phyloP scores from a whole-genome alignment of 306 rosid species.

The Cicer chorassanicum region DNA sequence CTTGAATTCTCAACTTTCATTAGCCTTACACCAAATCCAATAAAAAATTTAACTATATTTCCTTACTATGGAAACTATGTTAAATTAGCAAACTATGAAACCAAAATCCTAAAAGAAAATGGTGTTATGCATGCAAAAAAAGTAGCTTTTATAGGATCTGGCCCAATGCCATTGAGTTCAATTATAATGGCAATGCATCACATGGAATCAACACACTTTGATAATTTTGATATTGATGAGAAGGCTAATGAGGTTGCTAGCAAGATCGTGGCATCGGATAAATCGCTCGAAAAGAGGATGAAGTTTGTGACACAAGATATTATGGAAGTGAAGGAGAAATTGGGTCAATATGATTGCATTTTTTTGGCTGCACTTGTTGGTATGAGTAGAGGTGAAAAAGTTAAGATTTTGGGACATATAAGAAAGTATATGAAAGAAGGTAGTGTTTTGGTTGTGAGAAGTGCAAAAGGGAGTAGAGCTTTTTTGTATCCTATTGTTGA shows the following conservation, averaged over 20 bases:
- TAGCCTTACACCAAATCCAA: conserved; percentile 51
- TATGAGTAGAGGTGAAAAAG: conserved; percentile 57
- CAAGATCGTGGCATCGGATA: conserved; percentile 55
- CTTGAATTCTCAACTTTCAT: conserved; percentile 69
- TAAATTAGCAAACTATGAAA: conserved; percentile 63
- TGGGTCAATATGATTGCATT: conserved; percentile 71
- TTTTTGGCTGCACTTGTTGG: conserved; percentile 85
- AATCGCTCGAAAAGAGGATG: conserved; percentile 69
- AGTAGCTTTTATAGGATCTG: conserved; percentile 78
- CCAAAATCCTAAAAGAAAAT: conserved; percentile 54
- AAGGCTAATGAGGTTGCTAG: conserved; percentile 67
- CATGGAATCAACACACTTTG: conserved; percentile 66
- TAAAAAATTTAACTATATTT: conserved; percentile 60
- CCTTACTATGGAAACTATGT: conserved; percentile 76
- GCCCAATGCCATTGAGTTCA: conserved; percentile 84
- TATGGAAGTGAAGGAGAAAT: conserved; percentile 58
- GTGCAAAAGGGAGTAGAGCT: conserved; percentile 77
- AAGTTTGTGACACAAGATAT: conserved; percentile 64
- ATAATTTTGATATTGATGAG: conserved; percentile 66
- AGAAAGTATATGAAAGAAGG: conserved; percentile 72
- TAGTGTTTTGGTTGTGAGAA: conserved; percentile 65
- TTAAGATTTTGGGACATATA: conserved; percentile 59
- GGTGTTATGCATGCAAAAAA: conserved; percentile 55
- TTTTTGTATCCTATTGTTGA: conserved; percentile 76
- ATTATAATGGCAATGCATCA: conserved; percentile 68